phyloP scores from a whole-genome alignment of 2,329 filamentous ascomycete genomes.

The Gnomoniopsis sp. region DNA sequence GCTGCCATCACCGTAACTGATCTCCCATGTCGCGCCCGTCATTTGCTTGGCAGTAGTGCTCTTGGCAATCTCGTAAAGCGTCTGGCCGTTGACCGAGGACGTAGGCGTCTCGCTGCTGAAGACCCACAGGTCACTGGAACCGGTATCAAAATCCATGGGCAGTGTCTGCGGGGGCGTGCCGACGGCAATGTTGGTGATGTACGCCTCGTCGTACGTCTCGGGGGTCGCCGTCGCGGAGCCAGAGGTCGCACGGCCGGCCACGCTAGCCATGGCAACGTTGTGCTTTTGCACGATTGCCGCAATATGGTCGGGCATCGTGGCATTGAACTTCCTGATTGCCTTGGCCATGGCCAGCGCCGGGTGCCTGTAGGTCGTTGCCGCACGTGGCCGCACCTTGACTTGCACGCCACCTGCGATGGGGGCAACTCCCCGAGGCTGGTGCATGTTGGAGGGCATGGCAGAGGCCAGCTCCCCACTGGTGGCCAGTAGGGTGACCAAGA shows the following conservation, averaged over 20 bases:
- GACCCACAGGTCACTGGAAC: constrained; percentile 39
- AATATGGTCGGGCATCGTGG: constrained; percentile 16
- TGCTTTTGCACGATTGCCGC: constrained; percentile 16
- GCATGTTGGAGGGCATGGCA: constrained; percentile 16
- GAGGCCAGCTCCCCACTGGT: constrained; percentile 18
- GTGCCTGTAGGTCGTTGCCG: constrained; percentile 15
- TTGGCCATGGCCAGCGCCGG: constrained; percentile 20
- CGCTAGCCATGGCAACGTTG: constrained; percentile 1
- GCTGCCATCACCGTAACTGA: constrained; percentile 28
- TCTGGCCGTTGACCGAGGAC: constrained; percentile 21
- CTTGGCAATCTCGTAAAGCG: constrained; percentile 24
- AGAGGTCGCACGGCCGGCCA: not conserved
- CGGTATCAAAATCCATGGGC: constrained; percentile 43
- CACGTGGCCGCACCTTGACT: constrained; percentile 16
- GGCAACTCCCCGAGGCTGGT: not conserved
- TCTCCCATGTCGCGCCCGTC: constrained; percentile 25
- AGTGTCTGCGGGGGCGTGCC: constrained; percentile 33
- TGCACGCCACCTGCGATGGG: constrained; percentile 3
- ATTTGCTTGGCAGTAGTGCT: constrained; percentile 23
- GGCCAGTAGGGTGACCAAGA: constrained; percentile 16
- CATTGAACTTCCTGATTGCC: constrained; percentile 19
- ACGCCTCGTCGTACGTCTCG: constrained; percentile 8
- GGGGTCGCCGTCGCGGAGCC: constrained; percentile 9
- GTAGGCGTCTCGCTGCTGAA: constrained; percentile 23
- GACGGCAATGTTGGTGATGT: constrained; percentile 14